phyloP scores from a whole-genome alignment of 2,329 filamentous ascomycete genomes.

The Paraconiothyrium brasiliense region DNA sequence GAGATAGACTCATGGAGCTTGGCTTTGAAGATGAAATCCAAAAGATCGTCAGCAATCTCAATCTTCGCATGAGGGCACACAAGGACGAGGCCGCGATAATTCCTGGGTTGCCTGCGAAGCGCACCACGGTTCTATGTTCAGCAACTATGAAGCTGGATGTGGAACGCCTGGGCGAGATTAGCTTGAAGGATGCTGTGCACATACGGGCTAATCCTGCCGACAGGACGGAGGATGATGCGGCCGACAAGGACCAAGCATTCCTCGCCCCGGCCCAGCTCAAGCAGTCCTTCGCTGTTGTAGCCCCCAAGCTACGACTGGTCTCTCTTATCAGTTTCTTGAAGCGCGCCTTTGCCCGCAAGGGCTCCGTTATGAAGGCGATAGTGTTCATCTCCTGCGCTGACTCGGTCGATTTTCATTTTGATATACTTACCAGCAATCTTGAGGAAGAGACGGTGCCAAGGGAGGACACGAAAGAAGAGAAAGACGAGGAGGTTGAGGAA shows the following conservation, averaged over 20 bases:
- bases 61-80: constrained; percentile 68
- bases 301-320: constrained; percentile 89
- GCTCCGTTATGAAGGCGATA: constrained; percentile 95
- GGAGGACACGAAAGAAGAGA: constrained; percentile 33
- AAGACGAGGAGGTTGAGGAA: constrained; percentile 32
- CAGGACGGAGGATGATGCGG: constrained; percentile 59
- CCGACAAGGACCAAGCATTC: constrained; percentile 66
- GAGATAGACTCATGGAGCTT: constrained; percentile 97
- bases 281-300: constrained; percentile 87
- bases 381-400: constrained; percentile 97
- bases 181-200: constrained; percentile 89
- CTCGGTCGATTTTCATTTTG: constrained; percentile 95
- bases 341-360: constrained; percentile 85
- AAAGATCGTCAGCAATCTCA: constrained; percentile 82
- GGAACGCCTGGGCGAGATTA: constrained; percentile 91
- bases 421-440: constrained; percentile 69
- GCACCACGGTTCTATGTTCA: constrained; percentile 90
- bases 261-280: constrained; percentile 91
- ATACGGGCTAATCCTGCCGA: constrained; percentile 74
- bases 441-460: constrained; percentile 37
- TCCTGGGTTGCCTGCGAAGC: constrained; percentile 74
- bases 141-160: constrained; percentile 99
- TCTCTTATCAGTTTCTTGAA: constrained; percentile 86
- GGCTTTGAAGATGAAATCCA: constrained; percentile 95
- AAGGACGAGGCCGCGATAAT: constrained; percentile 69